A percentile compares a stretch with the other conserved stretches of the same genome.
These are phyloP conservation scores for Kluyveromyces nonfermentans DNA, from an alignment of 805 yeast species.

Conservation along the genomic window DNA sequence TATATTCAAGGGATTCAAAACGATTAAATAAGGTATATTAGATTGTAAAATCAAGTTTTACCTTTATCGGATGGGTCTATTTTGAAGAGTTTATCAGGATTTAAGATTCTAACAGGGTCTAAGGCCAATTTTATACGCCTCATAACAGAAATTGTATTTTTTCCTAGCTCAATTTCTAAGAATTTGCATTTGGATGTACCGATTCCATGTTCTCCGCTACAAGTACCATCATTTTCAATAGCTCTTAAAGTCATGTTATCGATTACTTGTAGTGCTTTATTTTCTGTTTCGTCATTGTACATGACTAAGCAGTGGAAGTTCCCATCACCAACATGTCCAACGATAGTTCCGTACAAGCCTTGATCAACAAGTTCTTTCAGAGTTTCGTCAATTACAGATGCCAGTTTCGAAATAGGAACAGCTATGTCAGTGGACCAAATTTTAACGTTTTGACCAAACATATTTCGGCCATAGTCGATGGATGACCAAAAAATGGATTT, in stretches of 20 bases:
- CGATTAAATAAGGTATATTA: background rate
- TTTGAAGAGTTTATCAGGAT: slow-evolving; percentile 71
- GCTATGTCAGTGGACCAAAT: slow-evolving; percentile 90
- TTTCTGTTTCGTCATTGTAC: slow-evolving; percentile 42
- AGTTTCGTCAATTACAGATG: slow-evolving; percentile 51
- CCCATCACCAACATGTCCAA: slow-evolving; percentile 90
- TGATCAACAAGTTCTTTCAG: slow-evolving; percentile 49
- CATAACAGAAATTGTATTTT: slow-evolving; percentile 59
- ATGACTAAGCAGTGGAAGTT: slow-evolving; percentile 72
- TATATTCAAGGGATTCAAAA: background rate
- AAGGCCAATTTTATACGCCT: slow-evolving; percentile 60
- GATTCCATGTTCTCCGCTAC: slow-evolving; percentile 86
- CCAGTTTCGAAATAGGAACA: slow-evolving; percentile 67
- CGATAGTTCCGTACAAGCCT: slow-evolving; percentile 55
- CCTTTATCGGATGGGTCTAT: slow-evolving; percentile 45
- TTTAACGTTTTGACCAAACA: slow-evolving; percentile 45
- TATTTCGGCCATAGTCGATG: slow-evolving; percentile 49
- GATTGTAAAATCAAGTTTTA: background rate
- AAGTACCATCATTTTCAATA: slow-evolving; percentile 65
- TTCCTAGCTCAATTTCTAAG: slow-evolving; percentile 56
- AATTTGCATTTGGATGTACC: slow-evolving; percentile 70
- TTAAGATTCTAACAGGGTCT: slow-evolving; percentile 65
- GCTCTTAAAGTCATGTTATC: slow-evolving; percentile 66
- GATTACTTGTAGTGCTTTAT: slow-evolving; percentile 49
- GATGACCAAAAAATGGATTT: slow-evolving; percentile 69